Conservation (phyloP, 306 rosid species). For the Vigna mungo region DNA sequence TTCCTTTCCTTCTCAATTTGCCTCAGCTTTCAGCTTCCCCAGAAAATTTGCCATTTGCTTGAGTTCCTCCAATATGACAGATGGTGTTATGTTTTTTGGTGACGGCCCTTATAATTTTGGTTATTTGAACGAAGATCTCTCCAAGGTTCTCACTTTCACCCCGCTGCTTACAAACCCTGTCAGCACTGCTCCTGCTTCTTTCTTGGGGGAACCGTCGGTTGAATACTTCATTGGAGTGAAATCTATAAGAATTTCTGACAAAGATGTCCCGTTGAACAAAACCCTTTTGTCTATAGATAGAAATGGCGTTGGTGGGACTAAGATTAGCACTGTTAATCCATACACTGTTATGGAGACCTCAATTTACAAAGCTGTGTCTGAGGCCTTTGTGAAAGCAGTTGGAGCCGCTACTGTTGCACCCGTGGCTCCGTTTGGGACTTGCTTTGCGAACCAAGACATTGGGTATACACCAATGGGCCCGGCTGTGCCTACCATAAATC, state of each 20-base stretch:
- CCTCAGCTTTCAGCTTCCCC: constrained; percentile 52
- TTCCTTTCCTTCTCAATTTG: constrained; percentile 55
- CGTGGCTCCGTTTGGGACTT: constrained; percentile 62
- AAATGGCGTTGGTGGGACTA: constrained; percentile 73
- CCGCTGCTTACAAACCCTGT: constrained; percentile 61
- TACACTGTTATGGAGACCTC: constrained; percentile 61
- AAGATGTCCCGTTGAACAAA: constrained; percentile 46
- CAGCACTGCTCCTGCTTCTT: constrained; percentile 40
- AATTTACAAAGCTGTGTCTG: constrained; percentile 53
- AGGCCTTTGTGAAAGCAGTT: constrained; percentile 47
- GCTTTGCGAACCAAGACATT: constrained; percentile 45
- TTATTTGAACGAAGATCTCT: constrained; percentile 45
- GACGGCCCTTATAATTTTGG: constrained; percentile 52
- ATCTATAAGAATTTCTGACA: constrained; percentile 51
- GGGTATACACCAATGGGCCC: constrained; percentile 50
- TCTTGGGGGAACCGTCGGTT: constrained; percentile 49
- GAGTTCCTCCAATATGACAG: constrained; percentile 33
- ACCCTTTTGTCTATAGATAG: constrained; percentile 51
- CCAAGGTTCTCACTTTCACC: constrained; percentile 56
- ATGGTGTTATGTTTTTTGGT: constrained; percentile 62
- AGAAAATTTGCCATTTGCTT: constrained; percentile 69
- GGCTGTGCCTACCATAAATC: constrained; percentile 50
- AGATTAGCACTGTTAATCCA: constrained; percentile 66
- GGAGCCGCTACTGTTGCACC: constrained; percentile 46
- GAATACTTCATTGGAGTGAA: constrained; percentile 70